Evolutionary conservation across 2,329 filamentous ascomycete genomes (phyloP).

Genomic region (Colletotrichum melonis): DNA sequence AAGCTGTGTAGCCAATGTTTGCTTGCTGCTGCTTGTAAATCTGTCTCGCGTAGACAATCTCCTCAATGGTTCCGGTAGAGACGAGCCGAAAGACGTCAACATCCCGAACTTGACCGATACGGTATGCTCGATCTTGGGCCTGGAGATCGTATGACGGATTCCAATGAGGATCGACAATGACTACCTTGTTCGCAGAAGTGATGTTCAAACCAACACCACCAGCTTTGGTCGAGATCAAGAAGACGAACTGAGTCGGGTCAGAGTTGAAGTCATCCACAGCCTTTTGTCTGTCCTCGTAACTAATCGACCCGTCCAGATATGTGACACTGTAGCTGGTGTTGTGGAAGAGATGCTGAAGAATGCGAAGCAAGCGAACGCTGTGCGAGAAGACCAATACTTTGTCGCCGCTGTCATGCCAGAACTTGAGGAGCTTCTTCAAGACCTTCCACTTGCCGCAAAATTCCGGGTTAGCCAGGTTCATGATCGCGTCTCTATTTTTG

Average conservation of each 20-base stretch:
- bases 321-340: constrained; percentile 91
- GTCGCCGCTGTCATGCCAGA: constrained; percentile 91
- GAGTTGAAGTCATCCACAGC: constrained; percentile 93
- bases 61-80: constrained; percentile 92
- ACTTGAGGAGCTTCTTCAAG: constrained; percentile 83
- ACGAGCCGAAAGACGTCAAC: constrained; percentile 96
- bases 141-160: constrained; percentile 95
- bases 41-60: constrained; percentile 95
- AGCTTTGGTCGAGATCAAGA: constrained; percentile 93
- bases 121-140: constrained; percentile 94
- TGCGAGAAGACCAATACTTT: constrained; percentile 98
- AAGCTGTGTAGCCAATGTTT: constrained; percentile 96
- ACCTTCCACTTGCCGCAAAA: constrained; percentile 99
- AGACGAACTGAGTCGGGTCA: constrained; percentile 89
- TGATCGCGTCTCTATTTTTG: constrained; percentile 78
- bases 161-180: constrained; percentile 97
- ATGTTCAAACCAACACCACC: constrained; percentile 97
- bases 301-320: constrained; percentile 88
- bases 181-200: constrained; percentile 96
- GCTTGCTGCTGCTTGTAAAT: constrained; percentile 99
- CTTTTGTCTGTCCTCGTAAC: constrained; percentile 83
- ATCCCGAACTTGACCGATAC: constrained; percentile 91
- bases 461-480: constrained; percentile 85
- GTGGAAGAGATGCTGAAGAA: constrained; percentile 86
- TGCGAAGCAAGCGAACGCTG: constrained; percentile 84